These are phyloP conservation scores for Tetrahymena thermophila DNA, from an alignment of 73 alveolate genomes.

Conservation along the genomic window DNA sequence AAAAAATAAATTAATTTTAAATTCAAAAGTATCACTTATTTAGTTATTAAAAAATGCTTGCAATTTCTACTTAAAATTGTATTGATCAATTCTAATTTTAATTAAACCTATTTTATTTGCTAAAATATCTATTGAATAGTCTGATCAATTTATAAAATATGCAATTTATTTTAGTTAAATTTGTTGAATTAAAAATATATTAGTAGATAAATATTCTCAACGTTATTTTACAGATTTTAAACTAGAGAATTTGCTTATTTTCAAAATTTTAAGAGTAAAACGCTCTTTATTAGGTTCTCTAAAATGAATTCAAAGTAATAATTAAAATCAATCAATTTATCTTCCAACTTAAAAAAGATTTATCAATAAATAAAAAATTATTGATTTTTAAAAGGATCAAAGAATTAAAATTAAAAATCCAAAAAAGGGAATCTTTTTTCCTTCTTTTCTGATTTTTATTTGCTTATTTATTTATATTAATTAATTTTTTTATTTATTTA, in stretches of 20 bases:
- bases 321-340: neutral
- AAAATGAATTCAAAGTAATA: too few relatives aligned
- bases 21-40: too few relatives aligned
- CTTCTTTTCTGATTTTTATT: neutral
- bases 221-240: too few relatives aligned
- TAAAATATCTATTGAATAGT: too few relatives aligned
- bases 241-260: neutral
- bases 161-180: too few relatives aligned
- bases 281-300: too few relatives aligned
- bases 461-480: neutral
- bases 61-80: neutral
- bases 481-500: neutral
- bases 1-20: neutral
- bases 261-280: neutral
- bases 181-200: too few relatives aligned
- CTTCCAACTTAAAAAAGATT: neutral
- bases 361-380: neutral
- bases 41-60: neutral
- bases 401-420: neutral
- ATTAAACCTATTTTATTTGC: too few relatives aligned
- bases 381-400: neutral
- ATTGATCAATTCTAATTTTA: too few relatives aligned
- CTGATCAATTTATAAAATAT: too few relatives aligned
- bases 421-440: neutral
- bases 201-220: too few relatives aligned